phyloP scores from a whole-genome alignment of 2,329 filamentous ascomycete species.

The Verticillium longisporum region DNA sequence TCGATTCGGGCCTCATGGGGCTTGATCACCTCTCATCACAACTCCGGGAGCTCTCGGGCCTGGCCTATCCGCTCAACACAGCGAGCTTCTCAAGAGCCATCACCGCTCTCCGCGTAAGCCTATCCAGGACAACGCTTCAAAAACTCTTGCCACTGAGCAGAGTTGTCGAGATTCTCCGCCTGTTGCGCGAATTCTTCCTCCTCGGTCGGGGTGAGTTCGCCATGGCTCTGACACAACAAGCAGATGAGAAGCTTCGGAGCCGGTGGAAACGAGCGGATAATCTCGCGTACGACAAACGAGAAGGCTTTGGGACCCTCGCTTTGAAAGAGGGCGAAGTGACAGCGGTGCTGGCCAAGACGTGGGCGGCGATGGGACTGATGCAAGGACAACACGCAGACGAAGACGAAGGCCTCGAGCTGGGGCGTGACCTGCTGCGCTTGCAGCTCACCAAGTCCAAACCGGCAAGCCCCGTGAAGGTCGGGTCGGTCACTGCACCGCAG shows the following conservation, averaged over 20 bases:
- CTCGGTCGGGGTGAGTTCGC: slow-evolving; percentile 88
- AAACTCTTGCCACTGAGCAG: slow-evolving; percentile 71
- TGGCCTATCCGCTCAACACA: slow-evolving; percentile 68
- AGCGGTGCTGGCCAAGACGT: slow-evolving; percentile 68
- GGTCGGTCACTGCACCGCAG: slow-evolving; percentile 20
- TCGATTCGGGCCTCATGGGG: slow-evolving; percentile 38
- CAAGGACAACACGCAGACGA: slow-evolving; percentile 66
- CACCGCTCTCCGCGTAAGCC: slow-evolving; percentile 66
- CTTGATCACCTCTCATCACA: slow-evolving; percentile 61
- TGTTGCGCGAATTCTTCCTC: slow-evolving; percentile 82
- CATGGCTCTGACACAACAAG: slow-evolving; percentile 76
- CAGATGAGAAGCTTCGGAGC: slow-evolving; percentile 70
- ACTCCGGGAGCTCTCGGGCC: slow-evolving; percentile 58
- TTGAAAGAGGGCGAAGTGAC: slow-evolving; percentile 85
- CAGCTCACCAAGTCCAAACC: slow-evolving; percentile 47
- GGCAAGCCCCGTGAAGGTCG: slow-evolving; percentile 28
- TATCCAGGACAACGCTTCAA: slow-evolving; percentile 79
- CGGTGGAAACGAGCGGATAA: slow-evolving; percentile 62
- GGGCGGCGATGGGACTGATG: slow-evolving; percentile 71
- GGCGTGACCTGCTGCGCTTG: slow-evolving; percentile 68
- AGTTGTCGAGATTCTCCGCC: slow-evolving; percentile 68
- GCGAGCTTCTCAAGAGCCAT: slow-evolving; percentile 66
- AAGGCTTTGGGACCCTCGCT: slow-evolving; percentile 54
- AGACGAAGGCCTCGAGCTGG: slow-evolving; percentile 76
- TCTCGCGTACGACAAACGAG: slow-evolving; percentile 48